Percentiles rank a stretch among this genome's conserved stretches.
phyloP scores from a whole-genome alignment of 306 rosid species.

The Fragaria iinumae region DNA sequence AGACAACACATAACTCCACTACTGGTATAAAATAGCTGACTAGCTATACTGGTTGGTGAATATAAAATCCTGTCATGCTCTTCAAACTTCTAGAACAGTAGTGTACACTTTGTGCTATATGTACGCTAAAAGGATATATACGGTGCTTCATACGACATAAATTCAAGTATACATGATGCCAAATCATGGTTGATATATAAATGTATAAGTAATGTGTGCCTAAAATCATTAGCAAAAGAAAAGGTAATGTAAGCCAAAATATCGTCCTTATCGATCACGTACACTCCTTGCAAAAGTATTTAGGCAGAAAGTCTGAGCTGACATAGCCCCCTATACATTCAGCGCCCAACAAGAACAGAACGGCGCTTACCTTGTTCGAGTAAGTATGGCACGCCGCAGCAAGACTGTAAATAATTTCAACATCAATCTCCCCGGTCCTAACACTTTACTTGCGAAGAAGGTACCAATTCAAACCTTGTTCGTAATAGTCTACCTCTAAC shows the following conservation, averaged over 20 bases:
- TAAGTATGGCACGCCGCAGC: neutral
- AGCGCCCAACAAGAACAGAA: neutral
- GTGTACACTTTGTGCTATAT: neutral
- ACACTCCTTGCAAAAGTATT: neutral
- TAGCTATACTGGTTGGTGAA: neutral
- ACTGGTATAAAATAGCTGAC: neutral
- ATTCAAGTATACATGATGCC: neutral
- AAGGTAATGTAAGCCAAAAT: neutral
- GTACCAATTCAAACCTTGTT: neutral
- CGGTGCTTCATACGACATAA: neutral
- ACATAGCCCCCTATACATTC: neutral
- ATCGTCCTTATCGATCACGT: neutral
- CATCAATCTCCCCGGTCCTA: neutral
- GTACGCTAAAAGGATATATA: neutral
- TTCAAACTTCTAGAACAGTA: neutral
- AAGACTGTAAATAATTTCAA: neutral
- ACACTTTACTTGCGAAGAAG: too few relatives aligned
- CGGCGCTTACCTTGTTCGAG: neutral
- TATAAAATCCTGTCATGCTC: neutral
- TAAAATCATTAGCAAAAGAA: neutral
- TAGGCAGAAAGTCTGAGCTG: neutral
- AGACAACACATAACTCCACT: constrained; percentile 1
- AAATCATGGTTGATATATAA: neutral
- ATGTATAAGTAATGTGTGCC: neutral
- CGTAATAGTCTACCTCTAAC: neutral